phyloP scores from a whole-genome alignment of 78 protist genomes.

The Dictyostelium capitatum region DNA sequence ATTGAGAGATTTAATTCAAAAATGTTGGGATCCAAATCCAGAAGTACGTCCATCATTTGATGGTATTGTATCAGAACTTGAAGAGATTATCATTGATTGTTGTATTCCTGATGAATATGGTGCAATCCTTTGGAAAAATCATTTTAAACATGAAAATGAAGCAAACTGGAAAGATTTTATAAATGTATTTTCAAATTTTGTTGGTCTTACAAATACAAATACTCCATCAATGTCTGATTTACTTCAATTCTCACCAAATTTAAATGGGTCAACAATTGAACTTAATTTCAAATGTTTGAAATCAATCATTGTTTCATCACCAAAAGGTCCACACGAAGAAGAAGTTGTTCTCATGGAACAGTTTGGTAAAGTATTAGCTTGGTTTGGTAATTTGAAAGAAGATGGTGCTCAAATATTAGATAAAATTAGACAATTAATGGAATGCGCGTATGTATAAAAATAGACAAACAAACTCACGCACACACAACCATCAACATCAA shows the following conservation, averaged over 20 bases:
- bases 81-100: conserved; percentile 74
- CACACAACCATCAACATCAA: too few species aligned
- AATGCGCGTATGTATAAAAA: conserved; percentile 58
- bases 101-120: conserved; percentile 77
- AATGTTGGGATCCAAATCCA: conserved; percentile 80
- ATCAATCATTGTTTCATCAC: conserved; percentile 65
- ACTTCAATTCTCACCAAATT: conserved; percentile 67
- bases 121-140: conserved; percentile 80
- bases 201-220: conserved; percentile 56
- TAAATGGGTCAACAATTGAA: conserved; percentile 68
- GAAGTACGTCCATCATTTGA: conserved; percentile 68
- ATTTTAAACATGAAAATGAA: conserved; percentile 63
- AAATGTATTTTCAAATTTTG: conserved; percentile 72
- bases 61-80: conserved; percentile 69
- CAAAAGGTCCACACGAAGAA: conserved; percentile 79
- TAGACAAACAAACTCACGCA: too few species aligned
- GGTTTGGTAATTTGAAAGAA: conserved; percentile 85
- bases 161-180: conserved; percentile 82
- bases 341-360: conserved; percentile 85
- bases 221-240: conserved; percentile 78
- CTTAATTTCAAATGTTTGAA: conserved; percentile 80
- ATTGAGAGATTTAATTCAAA: conserved; percentile 29
- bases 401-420: conserved; percentile 73
- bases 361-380: conserved; percentile 85
- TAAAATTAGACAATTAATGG: conserved; percentile 79